Conservation (phyloP, 2,329 filamentous ascomycete genomes). For the Gaeumannomyces sp. region DNA sequence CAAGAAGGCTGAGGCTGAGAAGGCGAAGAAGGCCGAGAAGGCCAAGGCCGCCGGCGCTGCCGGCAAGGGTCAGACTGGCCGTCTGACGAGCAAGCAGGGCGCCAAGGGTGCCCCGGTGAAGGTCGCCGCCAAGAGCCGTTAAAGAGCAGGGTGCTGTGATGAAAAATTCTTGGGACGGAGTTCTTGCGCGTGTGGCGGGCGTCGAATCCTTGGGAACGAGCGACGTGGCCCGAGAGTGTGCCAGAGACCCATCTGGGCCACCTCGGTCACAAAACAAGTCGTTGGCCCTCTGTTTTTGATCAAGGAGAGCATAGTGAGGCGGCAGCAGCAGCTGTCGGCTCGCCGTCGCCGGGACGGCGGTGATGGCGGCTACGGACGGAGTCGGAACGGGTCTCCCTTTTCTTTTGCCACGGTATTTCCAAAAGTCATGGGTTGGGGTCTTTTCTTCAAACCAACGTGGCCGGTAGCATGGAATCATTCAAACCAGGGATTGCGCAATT, state of each 20-base stretch:
- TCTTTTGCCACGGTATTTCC: slow-evolving; percentile 15
- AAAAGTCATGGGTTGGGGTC: slow-evolving; percentile 14
- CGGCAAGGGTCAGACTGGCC: slow-evolving; percentile 67
- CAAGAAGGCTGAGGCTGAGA: slow-evolving; percentile 85
- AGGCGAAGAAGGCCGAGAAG: slow-evolving; percentile 98
- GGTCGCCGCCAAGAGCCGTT: slow-evolving; percentile 81
- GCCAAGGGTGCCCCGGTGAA: slow-evolving; percentile 85
- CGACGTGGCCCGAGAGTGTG: no score
- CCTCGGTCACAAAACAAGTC: no score
- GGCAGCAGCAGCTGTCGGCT: no score
- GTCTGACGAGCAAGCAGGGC: slow-evolving; percentile 94
- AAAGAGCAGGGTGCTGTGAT: slow-evolving; percentile 32
- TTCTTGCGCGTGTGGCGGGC: slow-evolving; percentile 16
- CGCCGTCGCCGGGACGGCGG: slow-evolving; percentile 15
- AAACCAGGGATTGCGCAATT: slow-evolving; percentile 13
- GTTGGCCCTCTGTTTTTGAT: no score
- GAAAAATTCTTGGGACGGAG: slow-evolving; percentile 13
- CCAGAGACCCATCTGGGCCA: no score
- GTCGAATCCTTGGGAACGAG: slow-evolving; percentile 16
- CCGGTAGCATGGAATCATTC: slow-evolving; percentile 17
- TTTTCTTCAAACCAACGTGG: slow-evolving; percentile 13
- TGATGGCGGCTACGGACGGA: slow-evolving; percentile 7
- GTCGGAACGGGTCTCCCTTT: slow-evolving; percentile 10
- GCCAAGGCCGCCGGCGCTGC: slow-evolving; percentile 76
- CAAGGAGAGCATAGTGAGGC: no score